These are phyloP conservation scores for Penicillium simplicissimum DNA, from an alignment of 495 filamentous ascomycete species.

Conservation along the genomic window DNA sequence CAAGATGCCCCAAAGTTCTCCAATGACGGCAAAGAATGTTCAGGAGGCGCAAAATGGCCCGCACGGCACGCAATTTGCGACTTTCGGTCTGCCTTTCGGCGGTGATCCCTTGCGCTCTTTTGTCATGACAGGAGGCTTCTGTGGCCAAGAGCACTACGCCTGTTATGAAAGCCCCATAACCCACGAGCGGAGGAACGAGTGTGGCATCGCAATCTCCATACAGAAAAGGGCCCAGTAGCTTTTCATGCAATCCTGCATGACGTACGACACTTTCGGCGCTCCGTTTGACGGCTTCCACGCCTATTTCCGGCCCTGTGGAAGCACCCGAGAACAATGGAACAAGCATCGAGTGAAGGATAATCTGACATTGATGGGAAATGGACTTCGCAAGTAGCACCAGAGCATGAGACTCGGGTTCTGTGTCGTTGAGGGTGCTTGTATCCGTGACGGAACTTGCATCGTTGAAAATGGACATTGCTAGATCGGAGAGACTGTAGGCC, in stretches of 20 bases:
- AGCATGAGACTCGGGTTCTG: too few species aligned
- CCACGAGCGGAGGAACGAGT: background rate
- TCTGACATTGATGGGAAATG: background rate
- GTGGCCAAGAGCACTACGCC: too few species aligned
- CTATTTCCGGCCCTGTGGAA: background rate
- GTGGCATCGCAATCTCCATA: background rate
- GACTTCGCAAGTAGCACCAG: too few species aligned
- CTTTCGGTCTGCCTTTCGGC: too few species aligned
- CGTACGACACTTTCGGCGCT: background rate
- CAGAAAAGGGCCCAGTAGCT: background rate
- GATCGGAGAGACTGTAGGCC: background rate
- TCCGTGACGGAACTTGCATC: background rate
- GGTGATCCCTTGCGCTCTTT: too few species aligned
- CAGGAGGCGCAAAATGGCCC: too few species aligned
- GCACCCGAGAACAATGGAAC: background rate
- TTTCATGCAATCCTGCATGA: background rate
- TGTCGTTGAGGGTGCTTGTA: too few species aligned
- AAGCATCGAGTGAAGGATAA: background rate
- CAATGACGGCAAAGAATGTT: too few species aligned
- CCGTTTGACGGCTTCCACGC: background rate
- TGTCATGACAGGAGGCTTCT: too few species aligned
- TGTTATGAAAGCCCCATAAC: too few species aligned
- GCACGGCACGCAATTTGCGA: too few species aligned
- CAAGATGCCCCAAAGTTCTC: too few species aligned
- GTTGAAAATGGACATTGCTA: background rate